phyloP scores from a whole-genome alignment of 1,139 yeast genomes.

The Diutina ranongensis region DNA sequence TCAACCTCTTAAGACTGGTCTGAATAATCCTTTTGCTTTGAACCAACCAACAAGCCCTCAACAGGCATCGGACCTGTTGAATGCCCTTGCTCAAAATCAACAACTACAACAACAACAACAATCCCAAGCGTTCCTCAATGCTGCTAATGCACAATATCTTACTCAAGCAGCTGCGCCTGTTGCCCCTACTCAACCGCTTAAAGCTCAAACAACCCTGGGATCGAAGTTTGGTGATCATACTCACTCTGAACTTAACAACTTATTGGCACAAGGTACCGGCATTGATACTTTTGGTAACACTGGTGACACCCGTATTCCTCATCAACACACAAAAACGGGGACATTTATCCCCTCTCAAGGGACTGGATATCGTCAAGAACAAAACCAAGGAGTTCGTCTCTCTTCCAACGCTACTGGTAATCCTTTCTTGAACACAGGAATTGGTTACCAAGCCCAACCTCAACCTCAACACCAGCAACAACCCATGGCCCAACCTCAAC shows the following conservation, averaged over 20 bases:
- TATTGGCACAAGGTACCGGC: constrained; percentile 83
- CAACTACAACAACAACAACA: constrained; percentile 7
- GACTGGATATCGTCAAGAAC: constrained; percentile 58
- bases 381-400: constrained; percentile 24
- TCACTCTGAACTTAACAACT: constrained; percentile 55
- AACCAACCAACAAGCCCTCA: constrained; percentile 15
- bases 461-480: constrained; percentile 11
- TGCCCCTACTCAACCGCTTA: constrained; percentile 13
- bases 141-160: constrained; percentile 10
- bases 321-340: constrained; percentile 79
- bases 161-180: constrained; percentile 15
- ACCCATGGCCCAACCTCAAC: constrained; percentile 26
- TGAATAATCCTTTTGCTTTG: constrained; percentile 85
- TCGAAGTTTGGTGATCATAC: constrained; percentile 35
- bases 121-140: constrained; percentile 13
- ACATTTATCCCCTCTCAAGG: constrained; percentile 80
- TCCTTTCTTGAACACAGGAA: constrained; percentile 69
- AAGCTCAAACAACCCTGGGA: constrained; percentile 20
- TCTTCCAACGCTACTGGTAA: constrained; percentile 42
- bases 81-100: constrained; percentile 6
- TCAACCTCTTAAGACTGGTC: constrained; percentile 59
- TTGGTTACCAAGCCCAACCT: constrained; percentile 31
- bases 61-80: constrained; percentile 9
- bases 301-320: constrained; percentile 82
- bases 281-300: constrained; percentile 93